A percentile compares a stretch with the other conserved stretches of the same genome.
phyloP scores from a whole-genome alignment of 2,329 filamentous ascomycete genomes.

The Claviceps sp. region DNA sequence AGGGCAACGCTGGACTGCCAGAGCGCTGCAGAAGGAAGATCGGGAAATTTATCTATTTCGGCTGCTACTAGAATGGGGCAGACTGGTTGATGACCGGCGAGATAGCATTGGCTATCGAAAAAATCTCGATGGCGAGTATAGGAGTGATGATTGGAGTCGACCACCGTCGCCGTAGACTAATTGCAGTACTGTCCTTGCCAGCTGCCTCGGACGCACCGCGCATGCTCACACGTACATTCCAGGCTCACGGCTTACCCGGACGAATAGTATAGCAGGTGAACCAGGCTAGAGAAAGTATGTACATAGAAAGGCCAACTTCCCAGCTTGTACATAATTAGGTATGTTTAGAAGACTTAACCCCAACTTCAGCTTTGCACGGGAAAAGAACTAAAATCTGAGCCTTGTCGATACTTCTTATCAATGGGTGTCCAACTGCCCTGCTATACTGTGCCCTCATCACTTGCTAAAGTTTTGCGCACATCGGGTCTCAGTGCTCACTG shows the following conservation, averaged over 20 bases:
- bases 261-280: not conserved
- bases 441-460: not conserved
- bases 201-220: not conserved
- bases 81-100: slow-evolving; percentile 49
- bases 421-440: not conserved
- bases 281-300: no score
- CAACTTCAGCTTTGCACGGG: not conserved
- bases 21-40: slow-evolving; percentile 54
- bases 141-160: slow-evolving; percentile 17
- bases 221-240: not conserved
- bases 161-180: not conserved
- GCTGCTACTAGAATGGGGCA: slow-evolving; percentile 63
- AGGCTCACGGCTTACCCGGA: not conserved
- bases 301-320: no score
- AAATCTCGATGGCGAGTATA: slow-evolving; percentile 16
- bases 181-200: not conserved
- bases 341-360: not conserved
- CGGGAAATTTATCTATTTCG: slow-evolving; percentile 74
- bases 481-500: not conserved
- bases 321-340: no score
- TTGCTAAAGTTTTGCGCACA: not conserved
- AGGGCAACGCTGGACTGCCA: slow-evolving; percentile 50
- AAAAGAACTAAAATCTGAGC: not conserved
- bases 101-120: slow-evolving; percentile 28
- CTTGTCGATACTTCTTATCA: not conserved